Evolutionary conservation across 2,329 filamentous ascomycete species (phyloP).

Genomic region (Dryadomyces quercus-mongolicae): DNA sequence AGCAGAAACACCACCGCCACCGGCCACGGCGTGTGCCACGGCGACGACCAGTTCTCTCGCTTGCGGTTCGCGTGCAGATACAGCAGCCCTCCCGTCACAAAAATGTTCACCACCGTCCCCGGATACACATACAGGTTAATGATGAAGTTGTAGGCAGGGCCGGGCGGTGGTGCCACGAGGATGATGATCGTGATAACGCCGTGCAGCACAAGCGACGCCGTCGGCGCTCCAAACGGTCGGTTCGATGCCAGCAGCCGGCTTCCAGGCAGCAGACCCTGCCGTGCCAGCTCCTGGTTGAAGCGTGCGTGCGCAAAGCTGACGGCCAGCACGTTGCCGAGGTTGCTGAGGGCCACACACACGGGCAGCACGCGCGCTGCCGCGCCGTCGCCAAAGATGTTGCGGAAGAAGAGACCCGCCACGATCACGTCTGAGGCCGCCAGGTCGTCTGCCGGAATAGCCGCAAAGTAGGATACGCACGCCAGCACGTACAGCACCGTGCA

Average conservation of each 20-base stretch:
- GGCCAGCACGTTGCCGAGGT: slow-evolving; percentile 3
- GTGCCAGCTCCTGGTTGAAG: slow-evolving; percentile 54
- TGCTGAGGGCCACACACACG: background rate
- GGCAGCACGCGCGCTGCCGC: slow-evolving; percentile 36
- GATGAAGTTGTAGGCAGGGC: slow-evolving; percentile 1
- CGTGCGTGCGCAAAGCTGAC: slow-evolving; percentile 44
- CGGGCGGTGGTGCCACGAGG: background rate
- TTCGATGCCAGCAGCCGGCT: slow-evolving; percentile 53
- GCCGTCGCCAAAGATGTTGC: slow-evolving; percentile 13
- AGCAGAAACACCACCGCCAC: slow-evolving; percentile 35
- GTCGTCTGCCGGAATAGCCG: slow-evolving; percentile 42
- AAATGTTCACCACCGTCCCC: background rate
- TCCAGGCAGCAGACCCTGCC: slow-evolving; percentile 56
- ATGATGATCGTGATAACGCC: background rate
- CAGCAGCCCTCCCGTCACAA: background rate
- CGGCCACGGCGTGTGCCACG: slow-evolving; percentile 37
- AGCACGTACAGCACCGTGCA: slow-evolving; percentile 43
- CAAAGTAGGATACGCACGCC: slow-evolving; percentile 46
- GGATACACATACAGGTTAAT: slow-evolving; percentile 4
- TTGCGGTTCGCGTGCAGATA: slow-evolving; percentile 1
- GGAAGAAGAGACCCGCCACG: slow-evolving; percentile 45
- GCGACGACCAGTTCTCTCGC: slow-evolving; percentile 34
- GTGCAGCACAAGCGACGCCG: background rate
- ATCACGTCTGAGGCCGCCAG: slow-evolving; percentile 39
- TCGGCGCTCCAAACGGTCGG: background rate